These are phyloP conservation scores for Chaetomiaceae sp. DNA, from an alignment of 2,329 filamentous ascomycete species.

Conservation along the genomic window DNA sequence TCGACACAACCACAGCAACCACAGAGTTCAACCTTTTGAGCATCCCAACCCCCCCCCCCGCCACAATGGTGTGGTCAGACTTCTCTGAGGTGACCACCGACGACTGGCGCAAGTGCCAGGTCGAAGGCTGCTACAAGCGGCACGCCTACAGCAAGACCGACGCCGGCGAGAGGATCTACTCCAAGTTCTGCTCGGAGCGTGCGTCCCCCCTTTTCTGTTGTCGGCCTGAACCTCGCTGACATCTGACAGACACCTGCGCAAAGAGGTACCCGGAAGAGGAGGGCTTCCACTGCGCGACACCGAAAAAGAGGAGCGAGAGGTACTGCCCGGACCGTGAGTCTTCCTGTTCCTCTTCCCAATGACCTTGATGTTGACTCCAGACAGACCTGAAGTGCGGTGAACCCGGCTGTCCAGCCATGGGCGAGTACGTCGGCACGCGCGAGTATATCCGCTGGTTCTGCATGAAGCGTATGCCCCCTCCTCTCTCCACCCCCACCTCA, in stretches of 20 bases:
- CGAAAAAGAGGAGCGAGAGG: constrained; percentile 1
- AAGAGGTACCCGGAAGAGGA: constrained; percentile 9
- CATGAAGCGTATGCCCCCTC: constrained; percentile 2
- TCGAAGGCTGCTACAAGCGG: constrained; percentile 17
- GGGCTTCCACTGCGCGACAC: constrained; percentile 18
- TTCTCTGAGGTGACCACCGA: constrained; percentile 11
- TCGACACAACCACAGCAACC: too few relatives aligned
- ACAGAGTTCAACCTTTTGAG: too few relatives aligned
- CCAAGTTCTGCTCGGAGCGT: constrained; percentile 20
- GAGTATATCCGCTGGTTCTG: constrained; percentile 22
- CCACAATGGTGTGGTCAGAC: constrained; percentile 11
- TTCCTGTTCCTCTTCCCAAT: fast-evolving
- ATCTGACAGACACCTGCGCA: constrained; percentile 17
- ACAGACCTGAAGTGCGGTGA: constrained; percentile 19
- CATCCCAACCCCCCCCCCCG: background rate
- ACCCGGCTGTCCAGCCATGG: constrained; percentile 13
- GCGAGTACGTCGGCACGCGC: constrained; percentile 9
- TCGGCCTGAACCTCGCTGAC: too few relatives aligned
- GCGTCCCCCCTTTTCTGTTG: too few relatives aligned
- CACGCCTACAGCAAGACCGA: constrained; percentile 7
- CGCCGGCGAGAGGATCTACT: constrained; percentile 19
- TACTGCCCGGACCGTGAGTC: constrained; percentile 19
- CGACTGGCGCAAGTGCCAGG: constrained; percentile 17
- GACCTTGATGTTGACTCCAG: background rate
- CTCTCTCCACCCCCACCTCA: background rate